Evolutionary conservation across 2,329 filamentous ascomycete species (phyloP), one percentile per base, ranked within the genome.

Genomic region (Xylaria sp.): DNA sequence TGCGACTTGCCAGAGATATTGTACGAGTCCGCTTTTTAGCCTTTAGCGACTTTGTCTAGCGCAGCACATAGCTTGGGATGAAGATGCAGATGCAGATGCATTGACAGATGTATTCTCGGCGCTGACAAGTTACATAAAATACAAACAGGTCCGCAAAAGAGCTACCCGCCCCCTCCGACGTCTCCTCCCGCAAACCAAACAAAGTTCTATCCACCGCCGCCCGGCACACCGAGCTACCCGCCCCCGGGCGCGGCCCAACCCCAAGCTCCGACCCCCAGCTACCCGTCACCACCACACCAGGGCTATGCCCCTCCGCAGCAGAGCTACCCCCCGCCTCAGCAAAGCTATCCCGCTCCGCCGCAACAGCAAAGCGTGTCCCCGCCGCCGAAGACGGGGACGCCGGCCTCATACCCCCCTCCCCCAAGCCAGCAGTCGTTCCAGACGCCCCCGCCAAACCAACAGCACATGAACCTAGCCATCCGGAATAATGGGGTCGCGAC

Each of bases 101-200:
- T 11, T 27, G 19, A n/a, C 7, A 47, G 14, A 42, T 17, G 39
- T 42, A 14, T 42, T 17, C 14, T 47, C 30, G 45, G 27, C 4
- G 59, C 62, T 69, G 51, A 71, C 64, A 36, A 42, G 59, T 32
- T 21, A 57, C 48, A 56, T 39, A 27, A 45, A 34, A 45, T 39
- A 21, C n/a, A 39, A 61, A 39, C 65, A 76, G 72, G 70, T 71
- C 72, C 69, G 30, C 77, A 82, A 67, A 81, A 81, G 58, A 81
- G 79, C 69, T 85, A 84, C 72, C 82, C 83, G 54, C 79, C 81
- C 56, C 84, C 84, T 19, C 83, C 84, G 34, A 82, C 80, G 4
- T 85, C 84, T 24, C 81, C 84, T 57, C 83, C 84, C 2, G 81
- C 82, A 50, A 81, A 80, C 74, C 80, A 81, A 69, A 78, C 81